A percentile compares a stretch with the other conserved stretches of the same genome.
These are phyloP conservation scores for Echium plantagineum DNA, from an alignment of 257 asterid species.

Conservation along the genomic window DNA sequence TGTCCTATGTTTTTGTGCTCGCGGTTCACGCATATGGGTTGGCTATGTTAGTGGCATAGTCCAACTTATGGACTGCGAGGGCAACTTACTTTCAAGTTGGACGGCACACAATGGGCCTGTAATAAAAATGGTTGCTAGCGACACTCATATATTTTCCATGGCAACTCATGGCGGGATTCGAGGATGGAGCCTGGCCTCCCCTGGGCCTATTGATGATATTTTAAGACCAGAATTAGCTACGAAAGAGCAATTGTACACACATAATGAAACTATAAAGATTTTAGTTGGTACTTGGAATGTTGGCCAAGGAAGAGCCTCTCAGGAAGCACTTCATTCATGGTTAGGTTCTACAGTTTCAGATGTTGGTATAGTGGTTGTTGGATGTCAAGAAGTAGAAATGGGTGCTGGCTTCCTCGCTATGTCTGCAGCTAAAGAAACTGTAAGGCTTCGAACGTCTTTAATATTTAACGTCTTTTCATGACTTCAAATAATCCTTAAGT, in stretches of 20 bases:
- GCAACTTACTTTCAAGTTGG: conserved; percentile 63
- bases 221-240: conserved; percentile 42
- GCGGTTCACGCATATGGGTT: conserved; percentile 71
- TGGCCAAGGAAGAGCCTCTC: conserved; percentile 90
- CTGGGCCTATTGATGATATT: conserved; percentile 66
- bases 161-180: conserved; percentile 97
- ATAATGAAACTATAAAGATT: conserved; percentile 41
- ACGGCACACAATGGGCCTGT: conserved; percentile 77
- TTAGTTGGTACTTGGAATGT: conserved; percentile 96
- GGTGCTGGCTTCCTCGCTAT: conserved; percentile 99
- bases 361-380: conserved; percentile 82
- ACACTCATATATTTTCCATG: conserved; percentile 58
- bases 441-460: conserved; percentile 24
- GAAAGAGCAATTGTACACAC: conserved; percentile 40
- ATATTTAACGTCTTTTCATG: background rate
- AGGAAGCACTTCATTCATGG: conserved; percentile 83
- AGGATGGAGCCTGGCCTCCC: conserved; percentile 86
- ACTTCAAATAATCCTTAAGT: background rate
- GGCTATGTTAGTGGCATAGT: conserved; percentile 79
- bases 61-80: conserved; percentile 72
- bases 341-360: conserved; percentile 57
- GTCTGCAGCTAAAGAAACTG: conserved; percentile 99
- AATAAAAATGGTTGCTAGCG: conserved; percentile 48
- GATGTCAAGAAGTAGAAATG: conserved; percentile 97
- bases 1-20: conserved; percentile 55